A percentile compares a stretch with the other conserved stretches of the same genome.
Evolutionary conservation across 1,284 basidiomycete species (phyloP).

Genomic region (Boletus sp.): DNA sequence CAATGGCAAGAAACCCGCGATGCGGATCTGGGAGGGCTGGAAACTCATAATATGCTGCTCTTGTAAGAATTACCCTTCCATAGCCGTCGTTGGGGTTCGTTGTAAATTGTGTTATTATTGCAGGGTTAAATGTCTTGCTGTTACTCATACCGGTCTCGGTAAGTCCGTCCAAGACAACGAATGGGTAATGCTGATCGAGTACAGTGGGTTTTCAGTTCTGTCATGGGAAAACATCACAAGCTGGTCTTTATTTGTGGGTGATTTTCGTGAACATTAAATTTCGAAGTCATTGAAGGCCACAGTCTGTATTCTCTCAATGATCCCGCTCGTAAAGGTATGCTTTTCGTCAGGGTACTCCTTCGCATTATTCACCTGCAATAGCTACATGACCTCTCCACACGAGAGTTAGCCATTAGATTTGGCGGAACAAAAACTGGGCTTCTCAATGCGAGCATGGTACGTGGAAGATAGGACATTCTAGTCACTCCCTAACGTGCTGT

Average conservation of each 20-base stretch:
- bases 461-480: constrained; percentile 17
- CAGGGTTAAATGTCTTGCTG: constrained; percentile 67
- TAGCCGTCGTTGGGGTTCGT: neutral
- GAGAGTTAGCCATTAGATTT: constrained; percentile 68
- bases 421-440: constrained; percentile 78
- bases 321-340: constrained; percentile 68
- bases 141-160: constrained; percentile 60
- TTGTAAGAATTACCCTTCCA: constrained; percentile 39
- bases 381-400: constrained; percentile 78
- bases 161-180: constrained; percentile 21
- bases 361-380: constrained; percentile 26
- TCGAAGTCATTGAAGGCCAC: neutral
- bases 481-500: constrained; percentile 9
- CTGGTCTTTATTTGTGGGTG: constrained; percentile 62
- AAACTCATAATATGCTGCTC: constrained; percentile 50
- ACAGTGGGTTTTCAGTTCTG: constrained; percentile 63
- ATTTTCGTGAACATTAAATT: neutral
- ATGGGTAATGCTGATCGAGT: neutral
- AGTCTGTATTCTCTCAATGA: constrained; percentile 65
- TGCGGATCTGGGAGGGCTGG: constrained; percentile 47
- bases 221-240: constrained; percentile 52
- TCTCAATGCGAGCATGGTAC: constrained; percentile 77
- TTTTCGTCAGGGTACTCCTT: neutral
- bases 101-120: neutral
- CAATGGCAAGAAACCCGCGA: constrained; percentile 6